Evolutionary conservation across 192 early-diverging fungal species (phyloP), one percentile per base, ranked within the genome.

Genomic region (Coemansia nantahalensis): DNA sequence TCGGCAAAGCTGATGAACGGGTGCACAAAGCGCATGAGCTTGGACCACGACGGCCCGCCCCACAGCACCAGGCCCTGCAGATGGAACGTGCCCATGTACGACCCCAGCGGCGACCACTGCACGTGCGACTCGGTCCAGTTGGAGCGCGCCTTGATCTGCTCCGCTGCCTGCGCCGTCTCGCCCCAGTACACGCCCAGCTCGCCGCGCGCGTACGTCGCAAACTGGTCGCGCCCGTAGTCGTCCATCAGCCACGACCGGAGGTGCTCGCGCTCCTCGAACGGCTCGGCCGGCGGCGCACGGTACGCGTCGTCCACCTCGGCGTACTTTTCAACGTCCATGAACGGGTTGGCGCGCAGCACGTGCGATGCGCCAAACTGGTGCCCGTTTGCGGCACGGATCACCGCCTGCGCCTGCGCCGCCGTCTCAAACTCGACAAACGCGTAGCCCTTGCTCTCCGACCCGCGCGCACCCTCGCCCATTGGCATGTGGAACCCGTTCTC

Each of bases 111-210:
- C 23, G 97, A 99, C 93, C 95, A 99, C 54, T 88, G 77, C 34
- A 94, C 83, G 59, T 92, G 93, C 44, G 85, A 86, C 61, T 95
- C 95, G 39, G 93, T 94, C 95, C 94, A 97, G 83, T 95, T 86
- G 69, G 84, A 42, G 12, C 56, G 71, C 33, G 42, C 39, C 37
- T 46, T 54, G 4, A 71, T 45, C 47, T 86, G 71, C 54, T 96
- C 92, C 4, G 93, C 86, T 16, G 79, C 48, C 48, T 97, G 93
- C 31, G 72, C 65, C 64, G 94, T 86, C 79, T 88, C 89, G 80
- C 94, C 94, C 89, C 89, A 95, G 77, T 82, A 89, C 44, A 99
- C 85, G 51, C 64, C 57, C 37, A 95, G 87, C 34, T 94, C 86
- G 24, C 94, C 86, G 40, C 82, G 89, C 48, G 85, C 84, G 54